phyloP scores from a whole-genome alignment of 2,329 filamentous ascomycete genomes.

The Microascus cirrosus region DNA sequence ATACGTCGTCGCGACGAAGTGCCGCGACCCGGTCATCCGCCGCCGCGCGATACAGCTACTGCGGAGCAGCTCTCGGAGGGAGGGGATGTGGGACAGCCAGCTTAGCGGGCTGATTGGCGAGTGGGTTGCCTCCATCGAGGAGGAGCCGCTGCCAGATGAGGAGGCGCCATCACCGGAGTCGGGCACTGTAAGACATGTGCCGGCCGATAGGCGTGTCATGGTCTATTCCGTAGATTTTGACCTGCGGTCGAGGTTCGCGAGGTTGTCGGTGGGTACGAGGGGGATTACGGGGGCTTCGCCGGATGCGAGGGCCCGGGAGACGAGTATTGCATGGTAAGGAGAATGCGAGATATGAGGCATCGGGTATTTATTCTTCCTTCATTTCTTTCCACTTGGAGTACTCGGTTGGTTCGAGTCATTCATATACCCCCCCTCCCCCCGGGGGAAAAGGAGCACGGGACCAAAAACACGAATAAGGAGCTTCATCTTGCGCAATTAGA shows the following conservation, averaged over 20 bases:
- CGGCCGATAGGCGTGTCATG: constrained; percentile 44
- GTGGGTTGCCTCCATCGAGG: constrained; percentile 45
- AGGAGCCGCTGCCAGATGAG: constrained; percentile 18
- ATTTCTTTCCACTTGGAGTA: not conserved
- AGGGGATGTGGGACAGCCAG: constrained; percentile 61
- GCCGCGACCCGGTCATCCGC: constrained; percentile 43
- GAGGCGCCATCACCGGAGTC: constrained; percentile 29
- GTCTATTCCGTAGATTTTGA: constrained; percentile 46
- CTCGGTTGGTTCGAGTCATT: no score
- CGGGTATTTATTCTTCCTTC: not conserved
- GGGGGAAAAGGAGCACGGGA: no score
- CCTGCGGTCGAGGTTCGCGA: constrained; percentile 36
- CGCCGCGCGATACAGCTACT: constrained; percentile 51
- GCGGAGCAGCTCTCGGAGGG: constrained; percentile 46
- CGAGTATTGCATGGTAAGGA: constrained; percentile 33
- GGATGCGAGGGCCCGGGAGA: constrained; percentile 35
- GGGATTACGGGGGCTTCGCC: constrained; percentile 32
- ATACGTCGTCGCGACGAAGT: constrained; percentile 57
- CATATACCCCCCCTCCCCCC: no score
- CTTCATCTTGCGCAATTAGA: no score
- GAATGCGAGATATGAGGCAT: no score
- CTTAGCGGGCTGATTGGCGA: constrained; percentile 41
- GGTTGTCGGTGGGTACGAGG: constrained; percentile 41
- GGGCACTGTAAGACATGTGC: constrained; percentile 18
- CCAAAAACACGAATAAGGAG: no score